Percentiles rank a stretch among this genome's conserved stretches.
Evolutionary conservation across 2,329 filamentous ascomycete genomes (phyloP).

Genomic region (Penicillium olsonii): DNA sequence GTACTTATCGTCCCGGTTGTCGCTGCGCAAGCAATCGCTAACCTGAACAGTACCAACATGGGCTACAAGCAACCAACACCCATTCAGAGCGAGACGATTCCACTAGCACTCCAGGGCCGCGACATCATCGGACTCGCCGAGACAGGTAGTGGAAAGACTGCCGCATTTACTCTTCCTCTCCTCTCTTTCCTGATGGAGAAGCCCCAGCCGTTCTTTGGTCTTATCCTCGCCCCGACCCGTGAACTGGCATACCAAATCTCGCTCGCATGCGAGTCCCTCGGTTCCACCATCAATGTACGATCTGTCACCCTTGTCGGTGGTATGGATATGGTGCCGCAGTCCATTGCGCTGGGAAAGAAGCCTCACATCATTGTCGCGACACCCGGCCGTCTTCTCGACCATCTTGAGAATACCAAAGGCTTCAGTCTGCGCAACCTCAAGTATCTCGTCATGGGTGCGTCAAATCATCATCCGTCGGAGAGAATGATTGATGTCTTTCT

Average conservation of each 20-base stretch:
- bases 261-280: constrained; percentile 82
- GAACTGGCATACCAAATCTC: constrained; percentile 92
- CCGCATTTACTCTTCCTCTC: constrained; percentile 90
- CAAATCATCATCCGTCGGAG: constrained; percentile 43
- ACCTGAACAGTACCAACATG: constrained; percentile 54
- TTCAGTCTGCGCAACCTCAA: constrained; percentile 81
- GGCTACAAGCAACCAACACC: constrained; percentile 85
- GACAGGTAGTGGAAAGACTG: constrained; percentile 94
- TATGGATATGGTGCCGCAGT: constrained; percentile 91
- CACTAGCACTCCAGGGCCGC: constrained; percentile 72
- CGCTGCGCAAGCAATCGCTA: not conserved
- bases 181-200: constrained; percentile 79
- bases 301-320: constrained; percentile 87
- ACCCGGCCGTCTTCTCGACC: constrained; percentile 83
- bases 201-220: constrained; percentile 80
- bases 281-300: constrained; percentile 82
- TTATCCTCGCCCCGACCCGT: constrained; percentile 88
- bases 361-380: constrained; percentile 94
- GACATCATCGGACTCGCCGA: constrained; percentile 94
- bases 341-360: constrained; percentile 91
- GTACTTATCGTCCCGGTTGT: not conserved
- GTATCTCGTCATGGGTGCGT: constrained; percentile 78
- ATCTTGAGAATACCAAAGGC: constrained; percentile 94
- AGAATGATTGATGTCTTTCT: not conserved
- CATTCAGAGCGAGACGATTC: constrained; percentile 85